Evolutionary conservation across 305 asterid genomes (phyloP).

Genomic region (Solanum hybrid): DNA sequence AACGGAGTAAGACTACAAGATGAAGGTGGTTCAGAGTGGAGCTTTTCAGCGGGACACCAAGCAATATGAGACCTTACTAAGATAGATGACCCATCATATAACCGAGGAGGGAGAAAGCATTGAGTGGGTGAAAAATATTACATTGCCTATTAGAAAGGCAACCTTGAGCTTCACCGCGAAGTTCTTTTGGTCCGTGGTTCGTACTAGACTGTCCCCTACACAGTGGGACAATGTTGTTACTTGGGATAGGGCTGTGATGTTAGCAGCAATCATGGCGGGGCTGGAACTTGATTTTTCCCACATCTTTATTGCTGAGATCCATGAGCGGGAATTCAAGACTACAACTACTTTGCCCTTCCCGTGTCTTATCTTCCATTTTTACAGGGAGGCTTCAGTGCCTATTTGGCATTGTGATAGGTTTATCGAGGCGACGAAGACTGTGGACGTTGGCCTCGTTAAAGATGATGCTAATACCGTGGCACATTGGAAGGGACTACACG

Average conservation of each 20-base stretch:
- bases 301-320: background rate
- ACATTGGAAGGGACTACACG: accelerated
- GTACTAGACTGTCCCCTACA: background rate
- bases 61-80: accelerated
- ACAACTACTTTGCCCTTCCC: accelerated
- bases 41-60: accelerated
- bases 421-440: too few relatives aligned
- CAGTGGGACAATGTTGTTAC: background rate
- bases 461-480: too few relatives aligned
- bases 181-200: background rate
- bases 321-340: background rate
- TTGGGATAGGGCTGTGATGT: background rate
- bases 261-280: background rate
- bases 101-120: background rate
- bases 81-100: background rate
- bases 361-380: too few relatives aligned
- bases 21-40: too few relatives aligned
- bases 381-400: too few relatives aligned
- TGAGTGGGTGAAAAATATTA: background rate
- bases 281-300: background rate
- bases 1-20: background rate
- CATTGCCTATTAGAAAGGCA: background rate
- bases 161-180: accelerated
- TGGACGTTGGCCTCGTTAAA: too few relatives aligned
- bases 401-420: too few relatives aligned